Conservation (phyloP, 2,329 filamentous ascomycete species). For the Trichoderma citrinoviride region DNA sequence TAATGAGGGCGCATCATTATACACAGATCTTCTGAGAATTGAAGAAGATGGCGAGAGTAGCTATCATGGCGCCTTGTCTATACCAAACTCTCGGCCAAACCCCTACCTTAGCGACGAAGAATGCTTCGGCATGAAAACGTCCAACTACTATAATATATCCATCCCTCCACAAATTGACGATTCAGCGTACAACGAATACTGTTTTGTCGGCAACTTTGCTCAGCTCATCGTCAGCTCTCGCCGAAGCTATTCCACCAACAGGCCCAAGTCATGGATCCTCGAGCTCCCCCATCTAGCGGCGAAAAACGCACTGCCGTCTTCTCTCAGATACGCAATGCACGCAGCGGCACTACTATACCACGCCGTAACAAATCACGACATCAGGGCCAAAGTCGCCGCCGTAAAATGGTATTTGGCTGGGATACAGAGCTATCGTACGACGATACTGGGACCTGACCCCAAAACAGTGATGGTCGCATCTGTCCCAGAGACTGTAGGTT, state of each 20-base stretch:
- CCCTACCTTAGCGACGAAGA: neutral
- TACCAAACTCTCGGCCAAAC: too few relatives aligned
- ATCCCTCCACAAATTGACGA: neutral
- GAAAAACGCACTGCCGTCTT: neutral
- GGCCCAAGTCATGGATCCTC: conserved; percentile 9
- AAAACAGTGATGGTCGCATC: neutral
- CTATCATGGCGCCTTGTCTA: too few relatives aligned
- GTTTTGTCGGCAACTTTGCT: neutral
- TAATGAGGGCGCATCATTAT: neutral
- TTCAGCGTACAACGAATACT: conserved; percentile 6
- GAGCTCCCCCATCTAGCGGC: conserved; percentile 3
- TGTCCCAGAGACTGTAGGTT: neutral
- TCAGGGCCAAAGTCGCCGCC: neutral
- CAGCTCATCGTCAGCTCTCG: conserved; percentile 9
- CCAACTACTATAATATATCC: neutral
- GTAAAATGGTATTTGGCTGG: neutral
- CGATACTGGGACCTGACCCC: neutral
- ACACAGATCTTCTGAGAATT: neutral
- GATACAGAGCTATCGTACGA: neutral
- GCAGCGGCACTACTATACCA: conserved; percentile 6
- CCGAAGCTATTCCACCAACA: neutral
- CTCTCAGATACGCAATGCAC: conserved; percentile 9
- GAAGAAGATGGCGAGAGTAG: neutral
- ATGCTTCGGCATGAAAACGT: neutral
- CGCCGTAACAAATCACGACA: neutral